Conservation (phyloP, 208 protist species). For the Crithidia fasciculata region DNA sequence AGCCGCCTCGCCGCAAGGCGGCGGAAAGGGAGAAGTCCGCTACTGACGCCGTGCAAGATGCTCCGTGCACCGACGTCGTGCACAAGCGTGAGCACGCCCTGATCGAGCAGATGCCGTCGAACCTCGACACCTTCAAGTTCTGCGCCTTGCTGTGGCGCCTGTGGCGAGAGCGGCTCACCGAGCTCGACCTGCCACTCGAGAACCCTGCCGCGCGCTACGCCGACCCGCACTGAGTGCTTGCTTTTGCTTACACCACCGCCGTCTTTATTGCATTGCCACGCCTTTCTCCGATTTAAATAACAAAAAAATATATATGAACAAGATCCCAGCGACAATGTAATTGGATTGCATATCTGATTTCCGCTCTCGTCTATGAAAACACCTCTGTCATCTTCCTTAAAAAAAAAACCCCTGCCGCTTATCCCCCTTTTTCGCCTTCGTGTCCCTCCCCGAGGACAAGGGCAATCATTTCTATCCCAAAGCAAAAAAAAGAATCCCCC, state of each 20-base stretch:
- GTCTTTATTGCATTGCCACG: too few species aligned
- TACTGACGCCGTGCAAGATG: neutral
- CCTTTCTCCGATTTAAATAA: neutral
- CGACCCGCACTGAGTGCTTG: constrained; percentile 33
- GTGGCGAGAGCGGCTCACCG: constrained; percentile 27
- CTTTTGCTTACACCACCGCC: neutral
- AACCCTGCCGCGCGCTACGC: constrained; percentile 38
- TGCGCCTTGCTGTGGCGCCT: constrained; percentile 37
- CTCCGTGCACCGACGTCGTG: constrained; percentile 32
- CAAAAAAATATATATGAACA: neutral
- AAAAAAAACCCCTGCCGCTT: too few species aligned
- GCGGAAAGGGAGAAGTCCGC: neutral
- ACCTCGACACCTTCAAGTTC: constrained; percentile 37
- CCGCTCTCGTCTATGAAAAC: too few species aligned
- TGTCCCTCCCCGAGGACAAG: too few species aligned
- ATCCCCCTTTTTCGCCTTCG: too few species aligned
- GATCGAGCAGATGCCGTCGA: constrained; percentile 24
- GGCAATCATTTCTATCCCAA: too few species aligned
- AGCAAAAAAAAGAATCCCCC: too few species aligned
- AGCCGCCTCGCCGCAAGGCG: constrained; percentile 26
- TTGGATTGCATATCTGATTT: too few species aligned
- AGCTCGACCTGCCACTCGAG: constrained; percentile 31
- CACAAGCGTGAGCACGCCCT: constrained; percentile 32
- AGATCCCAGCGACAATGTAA: neutral
- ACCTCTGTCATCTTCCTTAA: too few species aligned